These are phyloP conservation scores for Fagopyrum tataricum DNA, from an alignment of 148 eudicot species.

Conservation along the genomic window DNA sequence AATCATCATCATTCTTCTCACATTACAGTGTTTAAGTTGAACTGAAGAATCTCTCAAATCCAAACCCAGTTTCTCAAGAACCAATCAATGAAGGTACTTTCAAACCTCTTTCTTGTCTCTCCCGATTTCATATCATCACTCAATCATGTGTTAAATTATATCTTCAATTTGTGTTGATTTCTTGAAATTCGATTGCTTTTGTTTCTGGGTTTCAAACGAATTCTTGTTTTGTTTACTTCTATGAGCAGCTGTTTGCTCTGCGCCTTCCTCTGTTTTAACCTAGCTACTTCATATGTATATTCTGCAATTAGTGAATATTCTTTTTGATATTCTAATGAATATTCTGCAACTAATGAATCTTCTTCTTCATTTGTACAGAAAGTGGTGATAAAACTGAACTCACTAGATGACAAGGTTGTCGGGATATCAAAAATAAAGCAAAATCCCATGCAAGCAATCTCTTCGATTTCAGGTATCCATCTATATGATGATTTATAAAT, in stretches of 20 bases:
- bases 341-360: neutral
- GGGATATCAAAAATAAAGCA: conserved; percentile 13
- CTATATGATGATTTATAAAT: no score
- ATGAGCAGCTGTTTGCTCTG: neutral
- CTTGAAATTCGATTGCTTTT: neutral
- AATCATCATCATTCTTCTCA: no score
- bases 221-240: neutral
- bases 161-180: neutral
- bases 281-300: no score
- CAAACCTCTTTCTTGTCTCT: neutral
- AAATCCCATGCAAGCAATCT: conserved; percentile 21
- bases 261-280: neutral
- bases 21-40: no score
- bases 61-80: neutral
- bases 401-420: conserved; percentile 21
- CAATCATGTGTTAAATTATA: neutral
- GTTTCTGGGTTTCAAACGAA: neutral
- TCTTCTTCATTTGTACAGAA: conserved; percentile 23
- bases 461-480: neutral
- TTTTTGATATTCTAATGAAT: no score
- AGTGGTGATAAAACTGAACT: conserved; percentile 26
- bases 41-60: neutral
- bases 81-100: neutral
- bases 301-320: no score
- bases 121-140: neutral